phyloP scores from a whole-genome alignment of 805 yeast genomes.

The Candida chilensis region DNA sequence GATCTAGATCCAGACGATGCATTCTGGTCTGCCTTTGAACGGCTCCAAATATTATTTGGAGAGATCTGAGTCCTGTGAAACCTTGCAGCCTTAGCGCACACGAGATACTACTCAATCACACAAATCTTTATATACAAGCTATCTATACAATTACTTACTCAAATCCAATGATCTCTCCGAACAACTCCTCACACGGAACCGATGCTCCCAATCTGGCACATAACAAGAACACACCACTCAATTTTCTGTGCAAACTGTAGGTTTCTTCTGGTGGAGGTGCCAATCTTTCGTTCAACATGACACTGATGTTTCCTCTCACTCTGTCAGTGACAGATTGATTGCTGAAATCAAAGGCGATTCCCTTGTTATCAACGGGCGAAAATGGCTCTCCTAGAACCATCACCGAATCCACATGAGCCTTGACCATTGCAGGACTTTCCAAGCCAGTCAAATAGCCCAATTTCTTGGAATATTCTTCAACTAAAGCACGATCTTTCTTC shows the following conservation, averaged over 20 bases:
- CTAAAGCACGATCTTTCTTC: slow-evolving; percentile 50
- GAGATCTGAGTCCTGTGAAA: no score
- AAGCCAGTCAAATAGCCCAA: slow-evolving; percentile 89
- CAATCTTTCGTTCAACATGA: slow-evolving; percentile 86
- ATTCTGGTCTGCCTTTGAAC: no score
- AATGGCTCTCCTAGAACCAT: slow-evolving; percentile 92
- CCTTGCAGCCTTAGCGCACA: no score
- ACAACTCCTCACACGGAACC: slow-evolving; percentile 73
- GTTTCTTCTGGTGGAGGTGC: slow-evolving; percentile 99
- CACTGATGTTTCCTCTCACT: slow-evolving; percentile 76
- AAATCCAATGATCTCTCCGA: slow-evolving; percentile 64
- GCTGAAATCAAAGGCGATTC: slow-evolving; percentile 55
- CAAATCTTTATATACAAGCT: no score
- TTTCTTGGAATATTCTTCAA: slow-evolving; percentile 54
- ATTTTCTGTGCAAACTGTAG: slow-evolving; percentile 89
- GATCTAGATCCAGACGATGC: no score
- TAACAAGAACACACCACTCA: slow-evolving; percentile 86
- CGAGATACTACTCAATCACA: no score
- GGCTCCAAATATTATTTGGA: no score
- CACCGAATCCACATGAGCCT: slow-evolving; percentile 88
- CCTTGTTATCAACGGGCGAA: slow-evolving; percentile 37
- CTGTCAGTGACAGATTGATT: slow-evolving; percentile 91
- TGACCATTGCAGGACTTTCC: slow-evolving; percentile 80
- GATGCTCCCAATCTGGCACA: slow-evolving; percentile 80
- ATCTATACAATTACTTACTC: slow-evolving; percentile 11